phyloP scores from a whole-genome alignment of 2,329 filamentous ascomycete species.

The Diaporthe ilicicola region DNA sequence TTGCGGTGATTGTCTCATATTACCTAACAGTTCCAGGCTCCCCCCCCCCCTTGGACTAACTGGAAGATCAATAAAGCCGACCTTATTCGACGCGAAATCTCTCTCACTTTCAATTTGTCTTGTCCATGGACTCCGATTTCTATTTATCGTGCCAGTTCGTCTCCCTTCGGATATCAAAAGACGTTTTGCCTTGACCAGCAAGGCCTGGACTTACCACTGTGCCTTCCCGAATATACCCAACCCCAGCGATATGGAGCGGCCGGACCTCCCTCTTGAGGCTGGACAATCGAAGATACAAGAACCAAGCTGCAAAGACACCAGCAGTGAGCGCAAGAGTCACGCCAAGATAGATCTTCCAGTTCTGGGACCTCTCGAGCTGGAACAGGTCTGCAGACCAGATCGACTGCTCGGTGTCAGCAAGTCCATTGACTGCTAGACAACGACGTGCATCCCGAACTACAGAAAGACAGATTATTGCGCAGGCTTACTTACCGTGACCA shows the following conservation, averaged over 20 bases:
- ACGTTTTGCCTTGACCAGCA: background rate
- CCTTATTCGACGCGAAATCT: too few relatives aligned
- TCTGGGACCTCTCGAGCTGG: background rate
- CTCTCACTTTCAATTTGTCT: background rate
- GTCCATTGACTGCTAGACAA: too few relatives aligned
- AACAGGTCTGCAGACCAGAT: constrained; percentile 26
- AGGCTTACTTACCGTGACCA: constrained; percentile 18
- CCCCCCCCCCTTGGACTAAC: too few relatives aligned
- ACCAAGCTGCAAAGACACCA: constrained; percentile 20
- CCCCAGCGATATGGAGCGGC: background rate
- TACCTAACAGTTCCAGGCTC: background rate
- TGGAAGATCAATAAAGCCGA: too few relatives aligned
- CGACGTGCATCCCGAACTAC: too few relatives aligned
- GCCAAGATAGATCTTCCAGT: constrained; percentile 17
- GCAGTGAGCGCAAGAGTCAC: constrained; percentile 12
- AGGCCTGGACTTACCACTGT: background rate
- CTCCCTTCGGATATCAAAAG: background rate
- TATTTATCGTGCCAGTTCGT: background rate
- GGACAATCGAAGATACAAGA: background rate
- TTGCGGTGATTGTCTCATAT: background rate
- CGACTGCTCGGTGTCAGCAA: background rate
- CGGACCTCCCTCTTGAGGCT: background rate
- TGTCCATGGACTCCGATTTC: background rate
- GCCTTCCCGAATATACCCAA: background rate
- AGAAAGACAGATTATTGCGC: too few relatives aligned